Evolutionary conservation across 345 rosid genomes (phyloP), one percentile per base, ranked within the genome.

Genomic region (Citrus trifoliata): DNA sequence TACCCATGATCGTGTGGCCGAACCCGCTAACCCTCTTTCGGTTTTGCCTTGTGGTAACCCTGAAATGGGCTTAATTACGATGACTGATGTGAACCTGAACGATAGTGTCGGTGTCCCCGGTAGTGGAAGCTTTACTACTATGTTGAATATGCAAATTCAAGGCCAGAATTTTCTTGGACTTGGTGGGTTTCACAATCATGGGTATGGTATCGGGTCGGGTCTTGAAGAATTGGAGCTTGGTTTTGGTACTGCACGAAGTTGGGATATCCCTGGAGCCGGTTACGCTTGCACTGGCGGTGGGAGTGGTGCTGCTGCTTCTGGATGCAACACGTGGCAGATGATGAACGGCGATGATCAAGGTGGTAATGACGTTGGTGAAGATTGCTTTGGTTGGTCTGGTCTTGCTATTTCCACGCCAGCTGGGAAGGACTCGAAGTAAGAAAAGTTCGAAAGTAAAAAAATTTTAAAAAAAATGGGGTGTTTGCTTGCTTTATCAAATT

Each of bases 301-400:
- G 8, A 81, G 19, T 12, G 82, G 63, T 24, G 40, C 75, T 1
- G 76, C 70, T 55, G 40, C 75, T 24, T 48, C 46, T 8, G 86
- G 84, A 63, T 82, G 84, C 74, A 83, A 75, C 78, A 51, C 82
- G 48, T 88, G 88, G 93, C 91, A 80, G 79, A 28, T 80, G 64
- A 42, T 78, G 58, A 76, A 32, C n/a, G 71, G 76, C 21, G 85
- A 81, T 27, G 86, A 74, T 13, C 80, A 70, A n/a, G 80, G 71
- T 21, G 76, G 72, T 7, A 67, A 60, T 70, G 89, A 80, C n/a
- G 84, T 46, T 8, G 92, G 80, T 25, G 87, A 81, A 21, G 89
- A 89, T 5, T 84, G 82, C 58, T 87, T 87, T 59, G 76, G 78
- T 32, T 90, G 89, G 91, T 88, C 93, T 21, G 86, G 87, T 68